Percentiles rank a stretch among this genome's conserved stretches.
Evolutionary conservation across 192 early-diverging fungal species (phyloP).

Genomic region (Backusella tarrabulga): DNA sequence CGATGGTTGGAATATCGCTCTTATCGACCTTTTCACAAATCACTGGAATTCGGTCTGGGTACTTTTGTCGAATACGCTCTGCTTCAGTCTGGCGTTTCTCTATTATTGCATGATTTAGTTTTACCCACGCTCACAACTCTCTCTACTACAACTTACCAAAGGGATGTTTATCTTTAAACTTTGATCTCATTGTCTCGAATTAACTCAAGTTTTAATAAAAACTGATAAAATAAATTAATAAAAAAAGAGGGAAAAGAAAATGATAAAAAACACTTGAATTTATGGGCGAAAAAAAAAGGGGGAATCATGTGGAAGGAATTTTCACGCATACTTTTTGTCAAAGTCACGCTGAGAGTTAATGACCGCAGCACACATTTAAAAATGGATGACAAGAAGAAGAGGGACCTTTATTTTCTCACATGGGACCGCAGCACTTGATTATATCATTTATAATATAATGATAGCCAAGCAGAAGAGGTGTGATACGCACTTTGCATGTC

Average conservation of each 20-base stretch:
- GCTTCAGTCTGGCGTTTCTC: conserved; percentile 97
- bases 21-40: conserved; percentile 98
- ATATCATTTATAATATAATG: background rate
- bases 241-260: background rate
- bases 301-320: background rate
- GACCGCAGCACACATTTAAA: conserved; percentile 3
- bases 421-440: background rate
- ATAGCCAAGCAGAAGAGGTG: background rate
- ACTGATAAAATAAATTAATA: background rate
- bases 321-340: background rate
- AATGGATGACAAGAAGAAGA: background rate
- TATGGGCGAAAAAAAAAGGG: background rate
- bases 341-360: background rate
- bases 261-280: background rate
- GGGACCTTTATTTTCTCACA: background rate
- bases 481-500: background rate
- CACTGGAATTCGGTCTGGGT: conserved; percentile 88
- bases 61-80: conserved; percentile 94
- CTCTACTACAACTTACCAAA: conserved; percentile 65
- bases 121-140: background rate
- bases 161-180: conserved; percentile 95
- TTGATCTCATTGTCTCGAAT: conserved; percentile 61
- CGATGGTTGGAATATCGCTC: conserved; percentile 93
- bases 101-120: conserved; percentile 21
- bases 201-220: background rate